Base-by-base conservation (phyloP, 495 filamentous ascomycete genomes). In the Collariella sp. region DNA sequence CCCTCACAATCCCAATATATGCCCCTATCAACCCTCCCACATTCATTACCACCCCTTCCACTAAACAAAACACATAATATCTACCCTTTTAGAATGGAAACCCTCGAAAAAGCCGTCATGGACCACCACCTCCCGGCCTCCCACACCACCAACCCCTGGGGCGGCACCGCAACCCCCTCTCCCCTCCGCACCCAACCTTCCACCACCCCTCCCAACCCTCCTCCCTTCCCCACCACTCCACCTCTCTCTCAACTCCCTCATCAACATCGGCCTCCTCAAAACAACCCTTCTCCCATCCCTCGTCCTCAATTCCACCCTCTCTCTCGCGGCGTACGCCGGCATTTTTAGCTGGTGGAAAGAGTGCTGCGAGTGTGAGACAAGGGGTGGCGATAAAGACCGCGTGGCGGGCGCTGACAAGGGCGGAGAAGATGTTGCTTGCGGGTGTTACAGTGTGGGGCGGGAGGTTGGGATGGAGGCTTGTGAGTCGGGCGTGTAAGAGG, bases 401-500 rank as follows among this genome's bases (percentile, higher is more conserved):
- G 6, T 77, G 74, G 61, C 54, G 53, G 5, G 63, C 64, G 3
- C 61, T 82, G 7, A 67, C 71, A 2, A 78, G 77, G 57, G 70
- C 73, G 0, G 72, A 82, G 53, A 75, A 76, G 31, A 61, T 81
- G 0, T 61, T 83, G 1, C 68, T 83, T 1, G 65, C 68, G 0
- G 72, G 71, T 4, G 79, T 81, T 1, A 81, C 76, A 0, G 57
- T 75, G 16, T 83, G 79, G 80, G 79, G 79, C 1, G 62, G 67
- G 0, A 69, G 79, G 4, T 67, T 82, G 16, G 76, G 81, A 56
- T 75, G 76, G 34, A 75, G 78, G 22, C 67, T 83, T 15, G 72
- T 66, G 0, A 61, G 62, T 11, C 69, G 77, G 7, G 68, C 69
- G 45, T 24, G 19, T 7, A 20, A 40, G 23, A 16, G 23, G 75